phyloP scores from a whole-genome alignment of 2,329 filamentous ascomycete genomes.

The Chrysoporthe puriensis region DNA sequence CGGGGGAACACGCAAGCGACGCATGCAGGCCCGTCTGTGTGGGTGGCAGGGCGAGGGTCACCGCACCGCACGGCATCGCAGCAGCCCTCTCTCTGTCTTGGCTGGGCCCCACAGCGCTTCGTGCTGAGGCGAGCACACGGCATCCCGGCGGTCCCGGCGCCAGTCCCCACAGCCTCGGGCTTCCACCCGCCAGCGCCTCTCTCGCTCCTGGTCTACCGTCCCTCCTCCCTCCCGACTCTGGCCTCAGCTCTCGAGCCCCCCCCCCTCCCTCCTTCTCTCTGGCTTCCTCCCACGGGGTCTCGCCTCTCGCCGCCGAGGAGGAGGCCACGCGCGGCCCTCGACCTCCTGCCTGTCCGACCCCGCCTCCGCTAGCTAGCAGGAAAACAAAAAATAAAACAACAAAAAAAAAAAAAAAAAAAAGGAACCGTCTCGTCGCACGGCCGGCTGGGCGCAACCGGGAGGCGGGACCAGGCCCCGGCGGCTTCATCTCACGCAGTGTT shows the following conservation, averaged over 20 bases:
- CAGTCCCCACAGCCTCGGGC: slow-evolving; percentile 11
- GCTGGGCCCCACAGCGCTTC: too few relatives aligned
- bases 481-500: background rate
- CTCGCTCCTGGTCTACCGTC: background rate
- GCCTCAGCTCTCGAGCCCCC: background rate
- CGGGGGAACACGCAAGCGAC: background rate
- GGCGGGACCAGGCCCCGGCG: slow-evolving; percentile 1
- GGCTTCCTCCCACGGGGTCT: background rate
- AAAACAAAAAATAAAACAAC: background rate
- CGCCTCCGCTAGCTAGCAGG: background rate
- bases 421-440: background rate
- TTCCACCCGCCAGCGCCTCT: background rate
- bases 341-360: too few relatives aligned
- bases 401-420: background rate
- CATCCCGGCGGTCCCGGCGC: slow-evolving; percentile 11
- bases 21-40: too few relatives aligned
- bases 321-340: too few relatives aligned
- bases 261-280: too few relatives aligned
- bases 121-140: background rate
- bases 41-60: too few relatives aligned
- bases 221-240: too few relatives aligned
- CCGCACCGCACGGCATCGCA: too few relatives aligned
- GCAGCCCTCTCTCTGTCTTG: too few relatives aligned
- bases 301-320: background rate
- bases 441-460: slow-evolving; percentile 6